phyloP scores from a whole-genome alignment of 202 grass and related monocot species.

The Cymbopogon flexuosus region DNA sequence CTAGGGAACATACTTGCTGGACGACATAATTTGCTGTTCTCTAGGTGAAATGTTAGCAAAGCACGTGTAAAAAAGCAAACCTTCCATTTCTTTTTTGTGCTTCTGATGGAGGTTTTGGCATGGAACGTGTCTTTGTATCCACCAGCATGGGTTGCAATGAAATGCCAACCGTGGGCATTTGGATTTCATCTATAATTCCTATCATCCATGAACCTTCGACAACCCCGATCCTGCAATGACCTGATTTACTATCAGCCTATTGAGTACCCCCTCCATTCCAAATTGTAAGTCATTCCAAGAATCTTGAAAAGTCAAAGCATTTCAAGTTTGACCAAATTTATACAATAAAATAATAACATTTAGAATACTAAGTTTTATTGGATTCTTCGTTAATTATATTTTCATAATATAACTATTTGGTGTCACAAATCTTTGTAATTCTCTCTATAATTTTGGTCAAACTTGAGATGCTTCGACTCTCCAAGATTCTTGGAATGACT shows the following conservation, averaged over 20 bases:
- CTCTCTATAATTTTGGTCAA: too few relatives aligned
- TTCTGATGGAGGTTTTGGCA: conserved; percentile 44
- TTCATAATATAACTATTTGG: too few relatives aligned
- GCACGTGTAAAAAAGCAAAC: conserved; percentile 26
- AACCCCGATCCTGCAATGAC: conserved; percentile 49
- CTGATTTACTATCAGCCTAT: conserved; percentile 1
- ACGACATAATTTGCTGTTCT: background rate
- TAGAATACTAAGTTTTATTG: too few relatives aligned
- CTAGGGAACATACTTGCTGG: background rate
- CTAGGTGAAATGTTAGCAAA: conserved; percentile 1
- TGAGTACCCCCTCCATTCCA: too few relatives aligned
- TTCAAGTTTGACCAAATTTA: too few relatives aligned
- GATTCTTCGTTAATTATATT: too few relatives aligned
- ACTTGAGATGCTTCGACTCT: too few relatives aligned
- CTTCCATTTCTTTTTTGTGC: conserved; percentile 95
- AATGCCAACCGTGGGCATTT: conserved; percentile 38
- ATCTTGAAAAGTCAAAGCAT: too few relatives aligned
- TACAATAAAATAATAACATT: too few relatives aligned
- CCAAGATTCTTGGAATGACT: too few relatives aligned
- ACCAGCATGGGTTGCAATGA: conserved; percentile 51
- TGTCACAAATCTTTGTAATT: too few relatives aligned
- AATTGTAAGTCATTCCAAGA: too few relatives aligned
- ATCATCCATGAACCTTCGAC: conserved; percentile 65
- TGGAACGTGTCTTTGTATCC: conserved; percentile 76
- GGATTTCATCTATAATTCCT: conserved; percentile 88